These are phyloP conservation scores for Poa pratensis DNA, from an alignment of 176 grass and related monocot species.

Conservation along the genomic window DNA sequence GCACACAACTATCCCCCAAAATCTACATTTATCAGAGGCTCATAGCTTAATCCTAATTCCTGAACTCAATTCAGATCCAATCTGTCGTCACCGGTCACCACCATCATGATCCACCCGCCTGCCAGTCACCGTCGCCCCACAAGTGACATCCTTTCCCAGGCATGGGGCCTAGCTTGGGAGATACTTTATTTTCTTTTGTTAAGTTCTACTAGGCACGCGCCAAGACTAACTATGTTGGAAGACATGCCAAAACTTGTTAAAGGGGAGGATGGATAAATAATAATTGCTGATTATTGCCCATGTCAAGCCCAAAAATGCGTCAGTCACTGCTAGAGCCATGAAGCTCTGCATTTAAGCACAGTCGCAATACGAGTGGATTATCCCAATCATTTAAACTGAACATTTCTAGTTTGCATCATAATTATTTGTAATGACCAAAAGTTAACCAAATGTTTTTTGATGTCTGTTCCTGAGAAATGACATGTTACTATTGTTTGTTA, in stretches of 20 bases:
- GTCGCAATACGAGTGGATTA: neutral
- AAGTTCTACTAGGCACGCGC: neutral
- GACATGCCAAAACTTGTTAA: neutral
- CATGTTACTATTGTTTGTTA: neutral
- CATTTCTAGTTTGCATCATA: constrained; percentile 4
- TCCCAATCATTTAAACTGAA: constrained; percentile 12
- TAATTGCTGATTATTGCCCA: constrained; percentile 24
- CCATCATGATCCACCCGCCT: neutral
- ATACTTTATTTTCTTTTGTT: constrained; percentile 15
- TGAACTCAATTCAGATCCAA: neutral
- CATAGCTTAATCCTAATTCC: neutral
- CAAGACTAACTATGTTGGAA: neutral
- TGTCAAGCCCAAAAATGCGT: neutral
- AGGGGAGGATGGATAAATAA: constrained; percentile 2
- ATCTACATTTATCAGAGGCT: neutral
- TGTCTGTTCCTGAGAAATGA: constrained; percentile 31
- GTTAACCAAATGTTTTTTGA: constrained; percentile 27
- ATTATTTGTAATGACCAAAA: neutral
- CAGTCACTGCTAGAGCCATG: neutral
- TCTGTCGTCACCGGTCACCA: neutral
- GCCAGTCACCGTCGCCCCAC: neutral
- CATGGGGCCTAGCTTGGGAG: neutral
- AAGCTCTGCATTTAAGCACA: constrained; percentile 12
- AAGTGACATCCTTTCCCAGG: neutral
- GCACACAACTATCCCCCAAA: neutral